Evolutionary conservation across 257 asterid genomes (phyloP).

Genomic region (Plantago ovata): DNA sequence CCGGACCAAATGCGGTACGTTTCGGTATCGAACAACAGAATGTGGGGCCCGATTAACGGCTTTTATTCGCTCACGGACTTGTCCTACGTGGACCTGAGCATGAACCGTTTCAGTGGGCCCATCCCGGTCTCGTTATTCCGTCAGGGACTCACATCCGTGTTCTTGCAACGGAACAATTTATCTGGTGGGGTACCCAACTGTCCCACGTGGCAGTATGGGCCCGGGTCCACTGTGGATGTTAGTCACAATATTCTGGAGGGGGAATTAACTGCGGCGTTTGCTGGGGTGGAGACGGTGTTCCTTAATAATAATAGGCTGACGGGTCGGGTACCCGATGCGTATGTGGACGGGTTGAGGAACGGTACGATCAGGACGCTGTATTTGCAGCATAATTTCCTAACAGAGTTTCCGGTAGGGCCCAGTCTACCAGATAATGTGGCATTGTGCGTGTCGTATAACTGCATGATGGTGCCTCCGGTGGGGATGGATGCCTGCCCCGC

Average conservation of each 20-base stretch:
- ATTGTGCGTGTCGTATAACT: slow-evolving; percentile 61
- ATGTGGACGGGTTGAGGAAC: slow-evolving; percentile 37
- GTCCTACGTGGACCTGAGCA: slow-evolving; percentile 70
- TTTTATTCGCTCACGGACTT: slow-evolving; percentile 34
- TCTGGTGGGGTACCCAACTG: slow-evolving; percentile 55
- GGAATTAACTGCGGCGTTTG: slow-evolving; percentile 33
- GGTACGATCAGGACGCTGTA: slow-evolving; percentile 57
- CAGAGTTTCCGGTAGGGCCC: slow-evolving; percentile 49
- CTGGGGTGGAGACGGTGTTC: slow-evolving; percentile 54
- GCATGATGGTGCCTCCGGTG: slow-evolving; percentile 49
- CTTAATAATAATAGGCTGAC: slow-evolving; percentile 54
- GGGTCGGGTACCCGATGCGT: slow-evolving; percentile 61
- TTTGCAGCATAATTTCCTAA: slow-evolving; percentile 66
- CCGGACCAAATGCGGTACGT: slow-evolving; percentile 60
- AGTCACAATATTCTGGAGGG: slow-evolving; percentile 70
- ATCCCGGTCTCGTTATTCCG: slow-evolving; percentile 48
- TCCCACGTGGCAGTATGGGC: slow-evolving; percentile 22
- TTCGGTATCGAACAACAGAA: slow-evolving; percentile 42
- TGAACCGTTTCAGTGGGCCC: slow-evolving; percentile 65
- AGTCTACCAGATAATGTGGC: slow-evolving; percentile 52
- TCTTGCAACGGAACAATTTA: slow-evolving; percentile 86
- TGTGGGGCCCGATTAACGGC: slow-evolving; percentile 58
- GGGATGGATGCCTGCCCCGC: slow-evolving; percentile 60
- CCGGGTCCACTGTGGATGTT: slow-evolving; percentile 55
- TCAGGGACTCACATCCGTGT: slow-evolving; percentile 44